phyloP scores from a whole-genome alignment of 306 rosid species.

The Prunus dulcis region DNA sequence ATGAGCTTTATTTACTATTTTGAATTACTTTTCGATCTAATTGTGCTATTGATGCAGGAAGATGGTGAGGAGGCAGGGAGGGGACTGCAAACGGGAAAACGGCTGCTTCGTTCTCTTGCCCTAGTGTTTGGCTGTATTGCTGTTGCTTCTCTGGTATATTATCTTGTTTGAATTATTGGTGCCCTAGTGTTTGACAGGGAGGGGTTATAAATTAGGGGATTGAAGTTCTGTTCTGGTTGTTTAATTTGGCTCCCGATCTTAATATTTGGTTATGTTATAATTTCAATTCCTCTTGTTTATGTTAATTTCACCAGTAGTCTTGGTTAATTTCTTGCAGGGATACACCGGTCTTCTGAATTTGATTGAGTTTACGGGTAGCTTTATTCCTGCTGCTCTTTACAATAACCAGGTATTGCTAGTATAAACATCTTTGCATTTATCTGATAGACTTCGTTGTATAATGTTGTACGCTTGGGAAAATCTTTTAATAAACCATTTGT shows the following conservation, averaged over 20 bases:
- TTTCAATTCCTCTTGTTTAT: constrained; percentile 4
- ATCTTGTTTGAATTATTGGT: constrained; percentile 26
- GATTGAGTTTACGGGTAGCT: constrained; percentile 70
- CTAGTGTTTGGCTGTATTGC: constrained; percentile 93
- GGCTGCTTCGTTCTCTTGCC: constrained; percentile 77
- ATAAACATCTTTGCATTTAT: constrained; percentile 14
- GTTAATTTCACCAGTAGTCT: constrained; percentile 9
- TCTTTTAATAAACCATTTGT: background rate
- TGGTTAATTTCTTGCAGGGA: constrained; percentile 53
- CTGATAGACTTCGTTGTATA: background rate
- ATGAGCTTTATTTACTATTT: constrained; percentile 4
- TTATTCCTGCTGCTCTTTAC: constrained; percentile 70
- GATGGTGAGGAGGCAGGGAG: constrained; percentile 92
- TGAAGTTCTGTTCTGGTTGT: background rate
- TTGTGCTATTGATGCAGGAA: constrained; percentile 49
- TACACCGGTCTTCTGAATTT: constrained; percentile 78
- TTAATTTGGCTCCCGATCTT: background rate
- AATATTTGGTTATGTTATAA: background rate
- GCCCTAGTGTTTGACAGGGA: background rate
- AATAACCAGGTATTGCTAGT: constrained; percentile 69
- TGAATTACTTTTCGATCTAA: background rate
- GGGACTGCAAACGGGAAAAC: constrained; percentile 90
- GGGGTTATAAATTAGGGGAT: background rate
- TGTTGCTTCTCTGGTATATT: constrained; percentile 73
- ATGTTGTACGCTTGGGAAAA: background rate